A percentile compares a stretch with the other conserved stretches of the same genome.
Conservation (phyloP, 2,329 filamentous ascomycete species). For the Orbilia oligospora region DNA sequence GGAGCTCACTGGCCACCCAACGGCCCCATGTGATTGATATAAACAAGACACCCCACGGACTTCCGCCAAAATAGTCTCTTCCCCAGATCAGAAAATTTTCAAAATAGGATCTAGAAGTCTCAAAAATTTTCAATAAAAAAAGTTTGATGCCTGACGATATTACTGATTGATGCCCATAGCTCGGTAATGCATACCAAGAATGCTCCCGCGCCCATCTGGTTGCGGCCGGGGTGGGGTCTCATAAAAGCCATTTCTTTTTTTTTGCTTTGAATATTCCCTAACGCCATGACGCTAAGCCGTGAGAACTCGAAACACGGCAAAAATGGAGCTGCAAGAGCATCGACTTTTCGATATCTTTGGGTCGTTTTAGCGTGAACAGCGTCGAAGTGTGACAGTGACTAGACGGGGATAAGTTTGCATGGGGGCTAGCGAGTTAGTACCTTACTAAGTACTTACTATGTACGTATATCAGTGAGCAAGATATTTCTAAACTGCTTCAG, state of each 20-base stretch:
- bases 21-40: conserved; percentile 40
- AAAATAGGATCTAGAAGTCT: conserved; percentile 4
- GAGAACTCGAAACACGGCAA: conserved; percentile 42
- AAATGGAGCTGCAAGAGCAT: conserved; percentile 40
- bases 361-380: conserved; percentile 11
- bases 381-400: conserved; percentile 16
- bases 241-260: conserved; percentile 6
- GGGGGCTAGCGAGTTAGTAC: neutral
- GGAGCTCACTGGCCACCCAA: conserved; percentile 39
- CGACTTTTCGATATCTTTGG: conserved; percentile 28
- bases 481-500: conserved; percentile 1
- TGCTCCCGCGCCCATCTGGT: conserved; percentile 32
- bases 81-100: conserved; percentile 10
- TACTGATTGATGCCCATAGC: neutral
- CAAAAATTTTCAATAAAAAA: neutral
- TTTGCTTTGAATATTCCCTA: conserved; percentile 5
- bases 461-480: conserved; percentile 23
- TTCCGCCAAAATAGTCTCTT: neutral
- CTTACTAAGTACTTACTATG: no score
- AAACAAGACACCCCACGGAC: conserved; percentile 30
- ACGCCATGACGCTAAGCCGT: conserved; percentile 24
- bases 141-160: conserved; percentile 7
- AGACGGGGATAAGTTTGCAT: conserved; percentile 23
- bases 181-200: conserved; percentile 56
- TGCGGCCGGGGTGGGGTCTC: conserved; percentile 25